These are phyloP conservation scores for Nannizzia gypsea DNA, from an alignment of 2,329 filamentous ascomycete species.

Conservation along the genomic window DNA sequence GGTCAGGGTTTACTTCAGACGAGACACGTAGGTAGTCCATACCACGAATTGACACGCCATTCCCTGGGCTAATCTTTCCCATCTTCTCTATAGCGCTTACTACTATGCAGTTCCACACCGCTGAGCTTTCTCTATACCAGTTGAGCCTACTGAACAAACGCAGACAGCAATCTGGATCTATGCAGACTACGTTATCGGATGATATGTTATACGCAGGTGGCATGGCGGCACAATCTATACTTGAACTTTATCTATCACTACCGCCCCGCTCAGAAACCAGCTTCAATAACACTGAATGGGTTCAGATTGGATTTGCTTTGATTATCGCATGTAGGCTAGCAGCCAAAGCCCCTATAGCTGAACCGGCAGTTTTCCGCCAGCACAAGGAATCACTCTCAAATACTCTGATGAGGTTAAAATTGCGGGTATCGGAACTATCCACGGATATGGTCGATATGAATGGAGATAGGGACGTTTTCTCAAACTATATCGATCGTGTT, in stretches of 20 bases:
- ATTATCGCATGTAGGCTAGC: constrained; percentile 15
- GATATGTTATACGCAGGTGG: neutral
- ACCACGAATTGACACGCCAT: neutral
- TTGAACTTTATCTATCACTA: constrained; percentile 26
- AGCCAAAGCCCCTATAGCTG: neutral
- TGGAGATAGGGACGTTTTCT: neutral
- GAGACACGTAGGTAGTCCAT: constrained; percentile 22
- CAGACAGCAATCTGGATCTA: constrained; percentile 8
- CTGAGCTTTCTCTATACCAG: constrained; percentile 31
- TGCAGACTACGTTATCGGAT: constrained; percentile 14
- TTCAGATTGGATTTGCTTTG: constrained; percentile 29
- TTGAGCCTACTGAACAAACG: constrained; percentile 25
- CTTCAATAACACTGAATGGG: constrained; percentile 31
- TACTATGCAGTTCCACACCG: constrained; percentile 30
- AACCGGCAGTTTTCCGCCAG: neutral
- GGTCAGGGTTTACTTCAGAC: constrained; percentile 20
- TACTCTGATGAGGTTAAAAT: neutral
- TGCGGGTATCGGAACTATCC: constrained; percentile 1
- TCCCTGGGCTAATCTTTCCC: neutral
- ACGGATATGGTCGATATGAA: neutral
- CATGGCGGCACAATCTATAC: constrained; percentile 16
- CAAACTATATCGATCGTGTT: constrained; percentile 1
- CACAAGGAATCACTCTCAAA: neutral
- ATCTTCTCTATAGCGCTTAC: constrained; percentile 22
- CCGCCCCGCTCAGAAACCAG: constrained; percentile 26